Conservation (phyloP, 164 flowering plant species). For the Echeveria elegans region DNA sequence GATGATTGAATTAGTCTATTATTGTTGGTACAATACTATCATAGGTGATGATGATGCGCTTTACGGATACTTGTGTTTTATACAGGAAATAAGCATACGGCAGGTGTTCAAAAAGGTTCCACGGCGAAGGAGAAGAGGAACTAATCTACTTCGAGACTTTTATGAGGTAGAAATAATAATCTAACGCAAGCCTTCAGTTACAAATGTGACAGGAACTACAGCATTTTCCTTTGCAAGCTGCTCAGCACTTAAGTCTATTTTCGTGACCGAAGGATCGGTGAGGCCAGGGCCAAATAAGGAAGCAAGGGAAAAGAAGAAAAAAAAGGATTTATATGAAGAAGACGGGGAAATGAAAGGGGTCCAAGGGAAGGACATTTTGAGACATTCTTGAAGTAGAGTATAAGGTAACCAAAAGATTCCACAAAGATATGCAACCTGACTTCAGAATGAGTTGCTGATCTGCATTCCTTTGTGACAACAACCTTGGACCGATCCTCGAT, state of each 20-base stretch:
- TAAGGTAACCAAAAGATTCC: not conserved
- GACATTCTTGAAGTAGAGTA: not conserved
- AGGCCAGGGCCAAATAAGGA: too few relatives aligned
- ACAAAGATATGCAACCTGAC: not conserved
- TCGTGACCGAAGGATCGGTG: too few relatives aligned
- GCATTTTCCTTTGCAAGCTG: too few relatives aligned
- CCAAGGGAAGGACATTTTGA: not conserved
- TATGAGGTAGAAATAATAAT: too few relatives aligned
- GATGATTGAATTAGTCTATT: not conserved
- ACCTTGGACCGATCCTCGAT: too few relatives aligned
- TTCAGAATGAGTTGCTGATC: too few relatives aligned
- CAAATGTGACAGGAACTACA: too few relatives aligned
- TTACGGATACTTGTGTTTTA: not conserved
- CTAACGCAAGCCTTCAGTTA: too few relatives aligned
- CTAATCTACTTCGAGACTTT: not conserved
- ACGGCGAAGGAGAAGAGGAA: not conserved
- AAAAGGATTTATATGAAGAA: too few relatives aligned
- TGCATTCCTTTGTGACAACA: too few relatives aligned
- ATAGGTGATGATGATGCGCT: conserved; percentile 1
- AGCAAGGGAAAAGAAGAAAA: too few relatives aligned
- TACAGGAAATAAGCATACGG: not conserved
- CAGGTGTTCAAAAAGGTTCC: not conserved
- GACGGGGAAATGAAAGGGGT: not conserved
- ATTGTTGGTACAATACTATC: not conserved
- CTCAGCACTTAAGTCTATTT: too few relatives aligned